Base-by-base conservation (phyloP, 768 basidiomycete genomes). In the Kwoniella mangroviensis region DNA sequence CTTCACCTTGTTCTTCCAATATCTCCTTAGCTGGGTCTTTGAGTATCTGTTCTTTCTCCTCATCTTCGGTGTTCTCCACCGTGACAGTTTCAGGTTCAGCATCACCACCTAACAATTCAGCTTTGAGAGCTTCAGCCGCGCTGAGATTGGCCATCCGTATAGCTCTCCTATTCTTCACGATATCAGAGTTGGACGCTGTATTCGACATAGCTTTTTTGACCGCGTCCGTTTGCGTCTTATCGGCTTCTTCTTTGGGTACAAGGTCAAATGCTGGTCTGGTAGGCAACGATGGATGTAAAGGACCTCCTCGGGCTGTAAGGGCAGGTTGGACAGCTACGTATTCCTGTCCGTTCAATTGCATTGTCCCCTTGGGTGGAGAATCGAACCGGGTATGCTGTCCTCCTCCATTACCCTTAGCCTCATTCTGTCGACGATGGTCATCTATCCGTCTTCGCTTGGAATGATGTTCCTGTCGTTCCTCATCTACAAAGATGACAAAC, bases 61-160 rank as follows among this genome's bases (percentile, higher is more conserved):
- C 75, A 15, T 69, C 74, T 34, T 68, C 75, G 7, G 70, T 61
- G 19, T 56, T 62, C 54, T 75, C 71, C 0, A 73, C 65, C 1
- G 61, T 71, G 28, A 54, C 56, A 26, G 63, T 53, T 51, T 64
- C 65, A 68, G 26, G 43, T 13, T 53, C 69, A 4, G 65, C 65
- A 42, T 24, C 54, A n/a, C 58, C 70, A 60, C 76, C 82, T 7
- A 90, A 88, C 73, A 98, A 83, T 83, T 98, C 93, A 62, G 93
- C 94, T 84, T 93, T 95, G 77, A 98, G 86, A 82, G 90, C 88
- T 82, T 98, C 93, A 65, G 95, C 95, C 55, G 96, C 96, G 85
- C 89, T 93, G 89, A 98, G 89, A 81, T 98, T 98, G 34, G 96
- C 96, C 88, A 96, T 90, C 70, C 95, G 89, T 73, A 97, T 93